Evolutionary conservation across 2,329 filamentous ascomycete species (phyloP).

Genomic region (Aureobasidium subglaciale): DNA sequence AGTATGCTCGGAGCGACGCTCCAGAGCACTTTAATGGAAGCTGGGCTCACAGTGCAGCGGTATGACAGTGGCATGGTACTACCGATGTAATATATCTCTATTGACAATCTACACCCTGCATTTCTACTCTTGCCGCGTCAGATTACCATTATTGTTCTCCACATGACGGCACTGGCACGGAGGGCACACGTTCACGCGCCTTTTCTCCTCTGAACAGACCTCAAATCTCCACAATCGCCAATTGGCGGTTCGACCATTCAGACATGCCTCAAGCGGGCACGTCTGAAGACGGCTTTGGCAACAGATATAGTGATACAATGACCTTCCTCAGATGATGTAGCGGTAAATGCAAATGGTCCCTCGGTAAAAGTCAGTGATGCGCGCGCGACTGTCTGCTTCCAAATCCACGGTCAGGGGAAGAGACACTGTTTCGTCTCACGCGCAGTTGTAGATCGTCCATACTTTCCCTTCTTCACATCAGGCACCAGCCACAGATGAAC

Average conservation of each 20-base stretch:
- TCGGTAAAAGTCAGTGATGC: neutral
- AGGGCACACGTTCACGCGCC: neutral
- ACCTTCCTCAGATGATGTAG: neutral
- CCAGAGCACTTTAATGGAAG: neutral
- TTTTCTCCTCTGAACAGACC: neutral
- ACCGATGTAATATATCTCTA: neutral
- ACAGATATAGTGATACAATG: no score
- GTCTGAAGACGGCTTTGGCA: neutral
- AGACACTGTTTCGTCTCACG: neutral
- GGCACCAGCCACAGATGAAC: neutral
- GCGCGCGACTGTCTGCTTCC: neutral
- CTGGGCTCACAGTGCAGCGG: neutral
- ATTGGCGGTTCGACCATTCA: neutral
- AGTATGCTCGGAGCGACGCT: neutral
- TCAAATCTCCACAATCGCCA: constrained; percentile 10
- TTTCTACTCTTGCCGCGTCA: neutral
- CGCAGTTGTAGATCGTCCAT: neutral
- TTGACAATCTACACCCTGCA: neutral
- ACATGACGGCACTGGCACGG: neutral
- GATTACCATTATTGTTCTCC: no score
- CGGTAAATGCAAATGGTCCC: neutral
- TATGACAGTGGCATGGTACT: neutral
- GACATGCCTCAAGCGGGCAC: neutral
- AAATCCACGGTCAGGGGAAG: neutral
- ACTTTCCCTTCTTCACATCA: neutral